Base-by-base conservation (phyloP, 306 rosid species). In the Pyrus bretschneideri region DNA sequence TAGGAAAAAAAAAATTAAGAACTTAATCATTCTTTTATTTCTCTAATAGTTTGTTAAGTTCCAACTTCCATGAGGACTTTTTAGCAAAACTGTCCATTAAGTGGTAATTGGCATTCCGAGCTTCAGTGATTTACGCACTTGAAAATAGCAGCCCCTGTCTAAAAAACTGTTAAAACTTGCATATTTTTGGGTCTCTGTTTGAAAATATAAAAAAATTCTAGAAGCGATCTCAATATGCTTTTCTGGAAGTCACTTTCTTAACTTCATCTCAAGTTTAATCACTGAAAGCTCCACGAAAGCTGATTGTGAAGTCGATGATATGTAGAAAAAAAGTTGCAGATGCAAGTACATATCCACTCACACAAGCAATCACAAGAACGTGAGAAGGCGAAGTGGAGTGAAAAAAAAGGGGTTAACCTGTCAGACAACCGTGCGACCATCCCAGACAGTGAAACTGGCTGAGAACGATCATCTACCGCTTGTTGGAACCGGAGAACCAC, bases 111-210 rank as follows among this genome's bases (percentile, higher is more conserved):
- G 83, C 97, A 92, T 88, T 87, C 99, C 96, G 65, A 84, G 99
- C 87, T 88, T 95, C 79, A 95, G 74, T 17, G 97, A 86, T 80
- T 74, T 85, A 77, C 91, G 93, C 25, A 87, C 89, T 88, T 90
- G 97, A 87, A 95, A 92, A 86, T 95, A 92, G 89, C 93, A 88
- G 80, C 97, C 99, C 89, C 99, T 92, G 99, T 82, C 84, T 82
- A 76, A 81, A 64, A 60, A 82, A 40, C 84, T 76, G 66, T 82
- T 73, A 78, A 66, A 67, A 72, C 30, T 59, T 12, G 11, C 66
- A 55, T 57, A 11, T 0, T 22, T 33, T 55, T 33, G 22, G 52
- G 54, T n/a, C n/a, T 33, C 5, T 55, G 51, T 11, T 6, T 21
- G 51, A 31, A 30, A 9, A 18, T 30, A 25, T 1, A 4, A 17